Percentiles rank a stretch among this genome's conserved stretches.
Evolutionary conservation across 2,329 filamentous ascomycete genomes (phyloP).

Genomic region (Fusarium sp.): DNA sequence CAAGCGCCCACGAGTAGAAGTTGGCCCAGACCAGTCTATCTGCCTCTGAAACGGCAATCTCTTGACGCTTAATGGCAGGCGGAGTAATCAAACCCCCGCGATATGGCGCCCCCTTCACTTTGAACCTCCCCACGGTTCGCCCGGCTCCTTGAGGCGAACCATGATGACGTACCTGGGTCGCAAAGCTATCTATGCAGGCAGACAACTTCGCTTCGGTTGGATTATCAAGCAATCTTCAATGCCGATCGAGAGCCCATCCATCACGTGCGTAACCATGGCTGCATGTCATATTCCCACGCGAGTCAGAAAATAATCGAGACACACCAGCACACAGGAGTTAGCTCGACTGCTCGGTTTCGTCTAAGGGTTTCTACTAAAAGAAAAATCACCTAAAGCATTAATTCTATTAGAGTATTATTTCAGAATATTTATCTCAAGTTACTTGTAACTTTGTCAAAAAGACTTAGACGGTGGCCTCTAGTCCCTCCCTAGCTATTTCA

Average conservation of each 20-base stretch:
- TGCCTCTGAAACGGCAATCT: not conserved
- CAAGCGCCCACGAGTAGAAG: not conserved
- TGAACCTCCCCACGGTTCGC: conserved; percentile 21
- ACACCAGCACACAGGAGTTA: not conserved
- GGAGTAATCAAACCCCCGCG: conserved; percentile 30
- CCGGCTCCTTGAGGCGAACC: conserved; percentile 23
- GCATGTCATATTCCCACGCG: not conserved
- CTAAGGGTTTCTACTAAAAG: not conserved
- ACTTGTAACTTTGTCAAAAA: not conserved
- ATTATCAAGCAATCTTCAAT: conserved; percentile 1
- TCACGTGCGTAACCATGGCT: not conserved
- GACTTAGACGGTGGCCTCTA: not conserved
- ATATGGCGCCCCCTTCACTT: conserved; percentile 24
- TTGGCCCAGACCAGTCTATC: not conserved
- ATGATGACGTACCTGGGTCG: conserved; percentile 32
- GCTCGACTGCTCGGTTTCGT: not conserved
- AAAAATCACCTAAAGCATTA: not conserved
- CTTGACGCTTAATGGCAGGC: conserved; percentile 12
- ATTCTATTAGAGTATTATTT: not conserved
- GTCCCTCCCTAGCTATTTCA: not conserved
- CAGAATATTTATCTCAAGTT: not conserved
- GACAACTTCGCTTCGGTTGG: not conserved
- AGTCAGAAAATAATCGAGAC: not conserved
- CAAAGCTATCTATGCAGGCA: not conserved
- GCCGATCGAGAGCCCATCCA: not conserved